A percentile compares a stretch with the other conserved stretches of the same genome.
These are phyloP conservation scores for Ganoderma sinense DNA, from an alignment of 1,284 basidiomycete genomes.

Conservation along the genomic window DNA sequence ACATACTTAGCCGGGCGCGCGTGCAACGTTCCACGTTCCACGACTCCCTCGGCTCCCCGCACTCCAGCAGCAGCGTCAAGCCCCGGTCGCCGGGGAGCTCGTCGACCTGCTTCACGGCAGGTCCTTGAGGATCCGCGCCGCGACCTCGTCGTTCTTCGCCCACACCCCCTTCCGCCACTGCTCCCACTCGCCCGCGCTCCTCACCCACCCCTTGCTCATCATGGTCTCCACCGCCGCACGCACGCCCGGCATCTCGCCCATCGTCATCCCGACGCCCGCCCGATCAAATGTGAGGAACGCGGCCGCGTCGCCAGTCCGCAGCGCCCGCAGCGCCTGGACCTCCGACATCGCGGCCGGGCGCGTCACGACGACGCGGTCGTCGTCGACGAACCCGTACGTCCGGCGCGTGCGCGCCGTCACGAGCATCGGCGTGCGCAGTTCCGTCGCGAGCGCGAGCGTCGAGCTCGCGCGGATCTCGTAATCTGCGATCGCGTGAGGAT, in stretches of 20 bases:
- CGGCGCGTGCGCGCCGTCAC: conserved; percentile 44
- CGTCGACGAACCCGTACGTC: conserved; percentile 46
- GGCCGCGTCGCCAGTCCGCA: conserved; percentile 39
- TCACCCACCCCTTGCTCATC: conserved; percentile 31
- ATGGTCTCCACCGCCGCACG: conserved; percentile 25
- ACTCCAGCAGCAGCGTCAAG: conserved; percentile 2
- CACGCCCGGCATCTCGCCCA: conserved; percentile 23
- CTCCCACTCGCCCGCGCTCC: conserved; percentile 22
- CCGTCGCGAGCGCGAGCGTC: conserved; percentile 45
- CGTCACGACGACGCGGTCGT: conserved; percentile 44
- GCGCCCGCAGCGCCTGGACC: conserved; percentile 43
- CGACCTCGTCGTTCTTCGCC: conserved; percentile 30
- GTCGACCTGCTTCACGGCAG: conserved; percentile 14
- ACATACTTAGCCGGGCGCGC: not conserved
- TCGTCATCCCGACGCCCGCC: conserved; percentile 21
- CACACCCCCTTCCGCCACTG: conserved; percentile 33
- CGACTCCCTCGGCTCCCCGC: not conserved
- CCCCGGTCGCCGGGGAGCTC: not conserved
- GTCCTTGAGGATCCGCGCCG: conserved; percentile 30
- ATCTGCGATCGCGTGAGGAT: conserved; percentile 23
- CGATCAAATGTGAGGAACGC: conserved; percentile 32
- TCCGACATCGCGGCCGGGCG: conserved; percentile 47
- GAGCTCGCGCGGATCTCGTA: conserved; percentile 47
- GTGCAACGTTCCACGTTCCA: conserved; percentile 4
- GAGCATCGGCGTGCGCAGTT: conserved; percentile 47